A percentile compares a stretch with the other conserved stretches of the same genome.
These are phyloP conservation scores for Bipolaris gigantea DNA, from an alignment of 2,329 filamentous ascomycete genomes.

Conservation along the genomic window DNA sequence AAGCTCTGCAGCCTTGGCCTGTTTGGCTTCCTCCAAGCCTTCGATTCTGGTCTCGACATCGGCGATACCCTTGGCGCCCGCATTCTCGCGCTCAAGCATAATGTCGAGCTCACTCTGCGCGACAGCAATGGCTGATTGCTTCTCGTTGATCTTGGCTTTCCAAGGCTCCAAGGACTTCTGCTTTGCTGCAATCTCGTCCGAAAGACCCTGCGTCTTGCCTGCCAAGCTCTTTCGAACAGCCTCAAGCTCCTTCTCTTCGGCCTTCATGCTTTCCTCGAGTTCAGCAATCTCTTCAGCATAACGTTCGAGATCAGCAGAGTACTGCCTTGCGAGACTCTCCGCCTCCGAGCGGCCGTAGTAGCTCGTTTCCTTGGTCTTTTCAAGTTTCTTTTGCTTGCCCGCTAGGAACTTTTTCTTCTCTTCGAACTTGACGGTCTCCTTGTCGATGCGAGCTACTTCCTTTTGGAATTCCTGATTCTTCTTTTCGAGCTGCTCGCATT, in stretches of 20 bases:
- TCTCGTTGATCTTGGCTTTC: conserved; percentile 96
- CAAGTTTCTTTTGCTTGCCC: conserved; percentile 91
- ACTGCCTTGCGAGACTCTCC: conserved; percentile 75
- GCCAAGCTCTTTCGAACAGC: conserved; percentile 85
- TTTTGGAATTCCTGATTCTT: conserved; percentile 77
- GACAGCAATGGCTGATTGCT: conserved; percentile 89
- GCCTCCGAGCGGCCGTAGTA: conserved; percentile 75
- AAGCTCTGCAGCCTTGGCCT: conserved; percentile 72
- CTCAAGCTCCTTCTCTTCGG: conserved; percentile 79
- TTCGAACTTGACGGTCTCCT: conserved; percentile 95
- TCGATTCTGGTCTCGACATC: conserved; percentile 81
- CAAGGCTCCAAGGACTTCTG: conserved; percentile 95
- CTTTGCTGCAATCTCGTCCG: conserved; percentile 86
- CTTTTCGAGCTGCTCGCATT: conserved; percentile 81
- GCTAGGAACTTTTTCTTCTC: conserved; percentile 94
- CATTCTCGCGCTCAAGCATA: conserved; percentile 83
- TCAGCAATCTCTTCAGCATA: conserved; percentile 72
- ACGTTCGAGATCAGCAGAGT: conserved; percentile 74
- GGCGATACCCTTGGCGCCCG: conserved; percentile 79
- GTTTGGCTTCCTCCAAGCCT: conserved; percentile 70
- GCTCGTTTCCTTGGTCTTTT: conserved; percentile 80
- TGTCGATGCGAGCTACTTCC: conserved; percentile 90
- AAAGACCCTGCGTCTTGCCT: conserved; percentile 93
- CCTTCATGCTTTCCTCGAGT: conserved; percentile 74
- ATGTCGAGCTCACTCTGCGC: conserved; percentile 94